Evolutionary conservation across 306 rosid genomes (phyloP).

Genomic region (Glycine tomentella): DNA sequence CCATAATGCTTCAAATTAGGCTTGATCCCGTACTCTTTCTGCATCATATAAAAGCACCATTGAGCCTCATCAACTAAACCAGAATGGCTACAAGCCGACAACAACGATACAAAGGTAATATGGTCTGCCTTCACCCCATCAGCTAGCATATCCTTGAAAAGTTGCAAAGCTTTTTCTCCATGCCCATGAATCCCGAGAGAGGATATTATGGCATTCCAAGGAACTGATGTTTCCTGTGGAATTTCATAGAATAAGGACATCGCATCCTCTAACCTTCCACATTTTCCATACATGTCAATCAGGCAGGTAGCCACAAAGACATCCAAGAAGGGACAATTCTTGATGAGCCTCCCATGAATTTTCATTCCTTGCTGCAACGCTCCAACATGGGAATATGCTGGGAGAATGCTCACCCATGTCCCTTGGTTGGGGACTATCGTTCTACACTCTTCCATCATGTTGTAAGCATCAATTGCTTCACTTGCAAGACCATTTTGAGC

Average conservation of each 20-base stretch:
- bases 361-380: slow-evolving; percentile 63
- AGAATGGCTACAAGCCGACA: slow-evolving; percentile 62
- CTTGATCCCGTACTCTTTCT: slow-evolving; percentile 48
- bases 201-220: slow-evolving; percentile 62
- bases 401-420: slow-evolving; percentile 66
- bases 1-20: slow-evolving; percentile 62
- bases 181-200: slow-evolving; percentile 59
- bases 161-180: slow-evolving; percentile 50
- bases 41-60: slow-evolving; percentile 55
- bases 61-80: slow-evolving; percentile 58
- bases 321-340: slow-evolving; percentile 51
- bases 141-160: slow-evolving; percentile 55
- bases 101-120: slow-evolving; percentile 53
- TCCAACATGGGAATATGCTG: slow-evolving; percentile 63
- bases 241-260: slow-evolving; percentile 54
- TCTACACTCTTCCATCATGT: slow-evolving; percentile 49
- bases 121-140: slow-evolving; percentile 56
- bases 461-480: slow-evolving; percentile 54
- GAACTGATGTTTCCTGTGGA: slow-evolving; percentile 51
- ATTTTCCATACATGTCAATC: slow-evolving; percentile 57
- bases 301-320: slow-evolving; percentile 60
- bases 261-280: slow-evolving; percentile 54
- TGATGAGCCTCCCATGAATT: slow-evolving; percentile 54
- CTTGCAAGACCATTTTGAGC: slow-evolving; percentile 62
- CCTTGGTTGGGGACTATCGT: slow-evolving; percentile 54